Base-by-base conservation (phyloP, 2,329 filamentous ascomycete species). In the Curvularia sp. region DNA sequence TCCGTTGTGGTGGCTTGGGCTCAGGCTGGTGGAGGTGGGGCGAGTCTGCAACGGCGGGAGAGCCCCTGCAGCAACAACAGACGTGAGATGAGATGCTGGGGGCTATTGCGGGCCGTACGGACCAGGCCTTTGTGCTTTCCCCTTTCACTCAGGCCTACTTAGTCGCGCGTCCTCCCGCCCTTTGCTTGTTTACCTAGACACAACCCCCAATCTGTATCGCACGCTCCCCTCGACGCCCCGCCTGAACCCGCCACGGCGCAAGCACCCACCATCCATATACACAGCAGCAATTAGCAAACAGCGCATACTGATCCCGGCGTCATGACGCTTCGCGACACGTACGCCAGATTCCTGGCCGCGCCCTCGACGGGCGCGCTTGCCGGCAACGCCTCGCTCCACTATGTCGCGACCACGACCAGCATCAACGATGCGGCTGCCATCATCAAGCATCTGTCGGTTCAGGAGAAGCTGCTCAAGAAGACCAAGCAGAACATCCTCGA, bases 371-470 rank as follows among this genome's bases (percentile, higher is more conserved):
- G 73, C 48, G 77, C 75, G 41, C 78, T 84, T 46, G 77, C 81
- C 47, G 75, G 76, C 54, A 75, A 79, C 64, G 81, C 81, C 48
- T 75, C 78, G 12, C 74, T 84, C 67, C 88, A 94, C 82, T 99
- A 98, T 82, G 89, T 98, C 77, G 92, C 93, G 55, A 97, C 94
- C 7, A 89, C 93, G 12, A 92, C 89, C 33, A 86, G 86, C 64
- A 83, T 96, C 74, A 83, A 84, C 62, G 88, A 91, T 67, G 78
- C 89, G 47, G 84, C 88, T 51, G 86, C 91, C 47, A 92, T 99
- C 76, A 82, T 94, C 79, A 93, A 92, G 81, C 93, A 98, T 79
- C 80, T 97, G 62, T 83, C 82, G 70, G 84, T 84, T 38, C 85
- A 93, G 75, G 84, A 85, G 69, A 89, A 88, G 75, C 85, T 91